A percentile compares a stretch with the other conserved stretches of the same genome.
Conservation (phyloP, 306 rosid species). For the Fragaria nilgerrensis region DNA sequence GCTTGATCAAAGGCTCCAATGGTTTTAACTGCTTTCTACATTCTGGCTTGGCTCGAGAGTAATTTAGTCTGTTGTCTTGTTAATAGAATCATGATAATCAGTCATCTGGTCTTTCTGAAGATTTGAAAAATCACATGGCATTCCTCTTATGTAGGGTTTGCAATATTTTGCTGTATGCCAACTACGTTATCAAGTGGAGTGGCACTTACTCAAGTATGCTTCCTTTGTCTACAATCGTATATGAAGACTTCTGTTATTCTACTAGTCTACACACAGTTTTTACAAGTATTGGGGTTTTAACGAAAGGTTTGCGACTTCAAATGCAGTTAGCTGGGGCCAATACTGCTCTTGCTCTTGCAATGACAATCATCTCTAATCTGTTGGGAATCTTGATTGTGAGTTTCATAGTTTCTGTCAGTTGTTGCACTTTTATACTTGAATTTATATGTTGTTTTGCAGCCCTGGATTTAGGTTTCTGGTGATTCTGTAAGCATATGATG, state of each 20-base stretch:
- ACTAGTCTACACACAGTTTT: slow-evolving; percentile 12
- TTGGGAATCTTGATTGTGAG: slow-evolving; percentile 87
- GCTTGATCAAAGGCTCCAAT: neutral
- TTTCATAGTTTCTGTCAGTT: slow-evolving; percentile 14
- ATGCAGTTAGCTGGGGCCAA: slow-evolving; percentile 96
- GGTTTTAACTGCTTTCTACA: neutral
- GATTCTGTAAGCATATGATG: neutral
- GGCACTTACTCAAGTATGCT: slow-evolving; percentile 79
- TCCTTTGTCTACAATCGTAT: slow-evolving; percentile 5
- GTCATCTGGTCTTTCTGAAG: neutral
- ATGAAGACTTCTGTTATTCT: slow-evolving; percentile 2
- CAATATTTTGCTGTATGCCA: slow-evolving; percentile 94
- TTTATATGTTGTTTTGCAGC: slow-evolving; percentile 14
- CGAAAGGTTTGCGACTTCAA: slow-evolving; percentile 29
- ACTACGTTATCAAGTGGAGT: slow-evolving; percentile 98
- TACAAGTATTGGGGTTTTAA: slow-evolving; percentile 19
- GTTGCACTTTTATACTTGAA: slow-evolving; percentile 15
- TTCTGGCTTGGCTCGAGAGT: neutral
- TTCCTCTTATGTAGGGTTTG: slow-evolving; percentile 60
- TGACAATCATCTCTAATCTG: slow-evolving; percentile 87
- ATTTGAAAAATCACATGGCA: neutral
- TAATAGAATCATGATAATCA: neutral
- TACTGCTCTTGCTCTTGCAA: slow-evolving; percentile 88
- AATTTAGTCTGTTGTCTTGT: neutral
- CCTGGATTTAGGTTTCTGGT: neutral